Evolutionary conservation across 1,284 basidiomycete species (phyloP).

Genomic region (Ustilago hordei): DNA sequence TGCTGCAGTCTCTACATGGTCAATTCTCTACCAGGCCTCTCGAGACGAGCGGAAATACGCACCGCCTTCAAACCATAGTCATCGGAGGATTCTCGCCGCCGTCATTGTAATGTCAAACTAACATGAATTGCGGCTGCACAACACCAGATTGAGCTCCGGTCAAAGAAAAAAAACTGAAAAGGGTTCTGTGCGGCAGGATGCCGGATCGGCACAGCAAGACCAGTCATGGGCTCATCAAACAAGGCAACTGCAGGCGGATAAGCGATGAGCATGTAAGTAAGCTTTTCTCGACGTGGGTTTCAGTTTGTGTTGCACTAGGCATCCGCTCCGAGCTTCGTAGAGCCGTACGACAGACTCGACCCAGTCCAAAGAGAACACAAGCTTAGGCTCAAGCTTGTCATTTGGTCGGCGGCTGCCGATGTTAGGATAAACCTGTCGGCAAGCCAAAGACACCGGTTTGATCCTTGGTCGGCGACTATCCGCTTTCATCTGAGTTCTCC

Average conservation of each 20-base stretch:
- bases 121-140: background rate
- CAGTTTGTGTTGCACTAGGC: too few relatives aligned
- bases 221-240: background rate
- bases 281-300: background rate
- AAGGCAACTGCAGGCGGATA: too few relatives aligned
- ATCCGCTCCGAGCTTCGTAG: too few relatives aligned
- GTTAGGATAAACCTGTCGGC: background rate
- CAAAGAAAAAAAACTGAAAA: background rate
- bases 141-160: background rate
- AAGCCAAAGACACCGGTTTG: background rate
- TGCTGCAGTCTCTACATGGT: background rate
- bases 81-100: background rate
- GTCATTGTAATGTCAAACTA: background rate
- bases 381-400: background rate
- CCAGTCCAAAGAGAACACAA: background rate
- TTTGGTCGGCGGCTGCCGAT: background rate
- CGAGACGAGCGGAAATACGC: background rate
- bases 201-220: background rate
- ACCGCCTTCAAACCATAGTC: background rate
- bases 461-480: background rate
- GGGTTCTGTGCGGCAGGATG: conserved; percentile 2
- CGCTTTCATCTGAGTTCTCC: background rate
- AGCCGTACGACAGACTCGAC: background rate
- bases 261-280: too few relatives aligned
- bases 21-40: background rate